Percentiles rank a stretch among this genome's conserved stretches.
Conservation (phyloP, 2,329 filamentous ascomycete species). For the Alternaria novae-zelandiae region DNA sequence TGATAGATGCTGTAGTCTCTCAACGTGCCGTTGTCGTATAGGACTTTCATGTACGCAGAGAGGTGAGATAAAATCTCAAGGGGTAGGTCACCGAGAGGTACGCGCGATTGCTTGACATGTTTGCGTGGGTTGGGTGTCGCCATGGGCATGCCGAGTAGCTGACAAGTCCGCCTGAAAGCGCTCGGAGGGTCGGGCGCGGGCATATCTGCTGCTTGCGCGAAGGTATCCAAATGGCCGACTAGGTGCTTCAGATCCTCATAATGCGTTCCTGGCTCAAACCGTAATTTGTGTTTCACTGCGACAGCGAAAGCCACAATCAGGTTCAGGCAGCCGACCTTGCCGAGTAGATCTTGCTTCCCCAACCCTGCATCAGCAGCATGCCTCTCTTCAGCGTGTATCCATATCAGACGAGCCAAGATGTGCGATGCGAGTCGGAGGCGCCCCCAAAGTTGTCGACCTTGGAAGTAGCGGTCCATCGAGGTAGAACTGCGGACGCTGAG, state of each 20-base stretch:
- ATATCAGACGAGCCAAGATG: conserved; percentile 75
- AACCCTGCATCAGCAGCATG: conserved; percentile 52
- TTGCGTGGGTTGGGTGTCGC: conserved; percentile 79
- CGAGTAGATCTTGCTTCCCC: conserved; percentile 70
- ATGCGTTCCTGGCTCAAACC: conserved; percentile 79
- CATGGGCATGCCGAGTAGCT: conserved; percentile 77
- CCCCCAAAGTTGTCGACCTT: conserved; percentile 69
- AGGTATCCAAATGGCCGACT: conserved; percentile 75
- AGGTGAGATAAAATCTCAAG: conserved; percentile 79
- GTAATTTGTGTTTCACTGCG: conserved; percentile 80
- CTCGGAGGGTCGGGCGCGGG: conserved; percentile 40
- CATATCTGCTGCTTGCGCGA: conserved; percentile 61
- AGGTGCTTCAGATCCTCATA: conserved; percentile 76
- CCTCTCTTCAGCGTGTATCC: conserved; percentile 75
- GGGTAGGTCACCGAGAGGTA: conserved; percentile 79
- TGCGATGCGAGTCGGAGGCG: conserved; percentile 62
- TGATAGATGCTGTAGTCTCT: conserved; percentile 62
- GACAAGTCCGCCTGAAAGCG: conserved; percentile 65
- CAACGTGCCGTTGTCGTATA: conserved; percentile 63
- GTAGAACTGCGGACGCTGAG: conserved; percentile 77
- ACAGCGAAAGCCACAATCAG: conserved; percentile 78
- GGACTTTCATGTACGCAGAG: conserved; percentile 67
- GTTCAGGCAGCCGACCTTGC: conserved; percentile 71
- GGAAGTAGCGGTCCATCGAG: conserved; percentile 71
- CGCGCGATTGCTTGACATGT: conserved; percentile 72